Percentiles rank a stretch among this genome's conserved stretches.
Evolutionary conservation across 768 basidiomycete species (phyloP).

Genomic region (Suillus plorans): DNA sequence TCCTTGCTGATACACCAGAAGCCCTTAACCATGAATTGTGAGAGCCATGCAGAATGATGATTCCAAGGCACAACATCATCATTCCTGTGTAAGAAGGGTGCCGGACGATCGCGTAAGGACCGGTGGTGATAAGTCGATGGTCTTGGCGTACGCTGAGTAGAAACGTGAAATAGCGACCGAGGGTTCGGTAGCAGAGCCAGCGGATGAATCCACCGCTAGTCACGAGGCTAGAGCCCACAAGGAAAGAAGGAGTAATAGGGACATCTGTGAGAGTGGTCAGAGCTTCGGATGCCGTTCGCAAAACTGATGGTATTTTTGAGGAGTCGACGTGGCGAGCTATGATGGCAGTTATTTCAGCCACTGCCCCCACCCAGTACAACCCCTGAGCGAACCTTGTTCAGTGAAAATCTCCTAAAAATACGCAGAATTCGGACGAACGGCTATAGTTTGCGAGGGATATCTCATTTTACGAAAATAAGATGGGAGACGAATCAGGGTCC

Average conservation of each 20-base stretch:
- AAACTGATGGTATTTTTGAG: not conserved
- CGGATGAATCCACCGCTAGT: constrained; percentile 11
- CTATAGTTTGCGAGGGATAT: not conserved
- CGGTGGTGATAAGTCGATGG: constrained; percentile 17
- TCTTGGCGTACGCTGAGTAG: constrained; percentile 15
- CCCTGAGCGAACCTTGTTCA: not conserved
- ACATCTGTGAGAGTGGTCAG: not conserved
- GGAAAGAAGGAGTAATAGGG: constrained; percentile 10
- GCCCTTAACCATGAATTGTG: constrained; percentile 14
- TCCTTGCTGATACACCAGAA: constrained; percentile 9
- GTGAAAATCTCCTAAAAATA: not conserved
- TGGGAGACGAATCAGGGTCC: not conserved
- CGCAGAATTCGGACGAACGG: not conserved
- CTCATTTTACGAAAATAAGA: not conserved
- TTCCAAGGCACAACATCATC: constrained; percentile 5
- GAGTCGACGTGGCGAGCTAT: constrained; percentile 1
- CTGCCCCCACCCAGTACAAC: constrained; percentile 1
- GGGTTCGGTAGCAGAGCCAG: constrained; percentile 16
- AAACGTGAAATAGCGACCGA: constrained; percentile 20
- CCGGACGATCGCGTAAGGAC: constrained; percentile 22
- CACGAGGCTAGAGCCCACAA: constrained; percentile 14
- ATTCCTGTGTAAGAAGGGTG: constrained; percentile 24
- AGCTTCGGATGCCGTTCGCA: not conserved
- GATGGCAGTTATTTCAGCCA: constrained; percentile 6
- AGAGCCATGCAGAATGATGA: constrained; percentile 5